Conservation (phyloP, 805 yeast species). For the Candida oleophila region DNA sequence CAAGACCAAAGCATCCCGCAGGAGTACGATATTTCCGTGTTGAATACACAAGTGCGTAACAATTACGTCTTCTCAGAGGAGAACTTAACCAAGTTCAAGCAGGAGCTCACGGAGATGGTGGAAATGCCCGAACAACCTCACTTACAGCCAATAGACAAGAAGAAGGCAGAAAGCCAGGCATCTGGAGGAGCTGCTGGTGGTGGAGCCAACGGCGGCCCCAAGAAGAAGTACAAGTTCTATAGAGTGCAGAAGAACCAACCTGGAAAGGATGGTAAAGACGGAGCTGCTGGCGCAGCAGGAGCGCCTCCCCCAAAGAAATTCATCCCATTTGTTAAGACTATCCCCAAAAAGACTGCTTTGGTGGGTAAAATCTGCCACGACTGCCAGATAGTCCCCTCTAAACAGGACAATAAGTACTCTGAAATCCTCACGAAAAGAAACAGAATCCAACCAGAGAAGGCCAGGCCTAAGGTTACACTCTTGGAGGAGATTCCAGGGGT, state of each 20-base stretch:
- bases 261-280: slow-evolving; percentile 17
- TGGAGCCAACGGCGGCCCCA: slow-evolving; percentile 5
- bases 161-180: slow-evolving; percentile 6
- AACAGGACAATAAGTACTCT: slow-evolving; percentile 66
- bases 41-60: slow-evolving; percentile 78
- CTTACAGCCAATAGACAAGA: slow-evolving; percentile 35
- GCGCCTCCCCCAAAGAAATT: slow-evolving; percentile 32
- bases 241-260: slow-evolving; percentile 29
- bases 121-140: slow-evolving; percentile 54
- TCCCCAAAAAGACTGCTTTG: slow-evolving; percentile 83
- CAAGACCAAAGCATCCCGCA: slow-evolving; percentile 61
- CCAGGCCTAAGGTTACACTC: slow-evolving; percentile 64
- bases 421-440: slow-evolving; percentile 54
- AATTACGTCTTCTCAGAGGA: slow-evolving; percentile 88
- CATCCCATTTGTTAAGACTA: slow-evolving; percentile 82
- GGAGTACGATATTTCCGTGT: slow-evolving; percentile 76
- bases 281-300: slow-evolving; percentile 13
- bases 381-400: slow-evolving; percentile 82
- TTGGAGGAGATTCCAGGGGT: slow-evolving; percentile 84
- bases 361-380: slow-evolving; percentile 91
- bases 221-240: slow-evolving; percentile 21
- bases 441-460: slow-evolving; percentile 50
- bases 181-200: not conserved
- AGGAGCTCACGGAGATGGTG: slow-evolving; percentile 50
- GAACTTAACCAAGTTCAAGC: slow-evolving; percentile 60